These are phyloP conservation scores for Penicillium sp. DNA, from an alignment of 2,329 filamentous ascomycete genomes.

Conservation along the genomic window DNA sequence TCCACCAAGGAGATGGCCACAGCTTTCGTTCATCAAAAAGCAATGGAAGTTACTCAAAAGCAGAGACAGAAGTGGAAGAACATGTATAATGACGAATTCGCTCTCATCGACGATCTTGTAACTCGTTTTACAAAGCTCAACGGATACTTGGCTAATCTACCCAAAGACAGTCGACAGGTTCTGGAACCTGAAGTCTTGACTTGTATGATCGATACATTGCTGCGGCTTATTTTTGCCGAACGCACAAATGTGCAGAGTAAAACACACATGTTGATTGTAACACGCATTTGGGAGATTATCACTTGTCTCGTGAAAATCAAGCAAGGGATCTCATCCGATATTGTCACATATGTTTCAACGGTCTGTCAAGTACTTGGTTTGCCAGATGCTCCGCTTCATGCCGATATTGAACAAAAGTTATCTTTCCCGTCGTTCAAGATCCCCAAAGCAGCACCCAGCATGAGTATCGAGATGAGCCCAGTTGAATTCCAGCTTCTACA, in stretches of 20 bases:
- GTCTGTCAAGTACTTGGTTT: conserved; percentile 28
- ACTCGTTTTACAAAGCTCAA: conserved; percentile 44
- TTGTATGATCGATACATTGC: conserved; percentile 22
- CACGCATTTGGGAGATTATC: conserved; percentile 4
- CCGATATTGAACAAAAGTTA: conserved; percentile 7
- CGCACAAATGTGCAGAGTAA: conserved; percentile 10
- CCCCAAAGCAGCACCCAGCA: conserved; percentile 5
- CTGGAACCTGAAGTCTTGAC: conserved; percentile 40
- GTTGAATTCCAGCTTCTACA: conserved; percentile 59
- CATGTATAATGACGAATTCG: conserved; percentile 2
- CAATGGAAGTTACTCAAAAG: conserved; percentile 4
- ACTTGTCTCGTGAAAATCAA: conserved; percentile 19
- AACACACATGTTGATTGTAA: conserved; percentile 39
- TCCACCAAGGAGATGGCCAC: conserved; percentile 3
- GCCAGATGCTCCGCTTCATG: conserved; percentile 15
- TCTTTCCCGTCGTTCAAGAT: conserved; percentile 20
- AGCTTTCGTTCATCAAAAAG: conserved; percentile 1
- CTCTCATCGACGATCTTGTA: neutral
- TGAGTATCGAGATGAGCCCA: conserved; percentile 36
- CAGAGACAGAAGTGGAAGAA: conserved; percentile 6
- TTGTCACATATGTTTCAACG: conserved; percentile 29
- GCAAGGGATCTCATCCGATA: conserved; percentile 37
- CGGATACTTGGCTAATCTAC: conserved; percentile 41
- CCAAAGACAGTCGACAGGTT: conserved; percentile 29
- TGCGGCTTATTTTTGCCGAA: conserved; percentile 10